A percentile compares a stretch with the other conserved stretches of the same genome.
Conservation (phyloP, 495 filamentous ascomycete species). For the Haplographium delicatum region DNA sequence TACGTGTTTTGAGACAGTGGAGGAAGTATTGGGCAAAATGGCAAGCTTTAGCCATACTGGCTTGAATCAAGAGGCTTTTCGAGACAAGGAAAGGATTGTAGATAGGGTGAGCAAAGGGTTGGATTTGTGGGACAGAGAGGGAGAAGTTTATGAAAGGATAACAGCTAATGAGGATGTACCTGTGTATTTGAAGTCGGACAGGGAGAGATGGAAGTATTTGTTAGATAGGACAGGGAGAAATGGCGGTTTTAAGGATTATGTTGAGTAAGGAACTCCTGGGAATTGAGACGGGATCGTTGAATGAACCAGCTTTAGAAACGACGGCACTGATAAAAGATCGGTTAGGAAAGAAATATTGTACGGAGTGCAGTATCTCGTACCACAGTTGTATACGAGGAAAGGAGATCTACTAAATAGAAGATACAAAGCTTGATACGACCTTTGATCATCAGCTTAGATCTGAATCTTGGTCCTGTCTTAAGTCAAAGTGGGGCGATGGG, state of each 20-base stretch:
- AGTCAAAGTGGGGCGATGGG: no score
- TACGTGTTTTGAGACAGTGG: conserved; percentile 35
- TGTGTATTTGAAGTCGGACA: conserved; percentile 26
- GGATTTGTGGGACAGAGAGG: conserved; percentile 35
- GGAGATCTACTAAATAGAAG: no score
- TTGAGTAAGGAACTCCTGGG: background rate
- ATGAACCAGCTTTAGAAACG: no score
- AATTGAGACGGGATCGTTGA: no score
- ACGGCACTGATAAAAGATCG: no score
- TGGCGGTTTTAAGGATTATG: conserved; percentile 32
- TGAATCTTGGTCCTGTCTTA: no score
- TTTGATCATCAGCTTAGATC: no score
- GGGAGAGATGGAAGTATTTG: conserved; percentile 29
- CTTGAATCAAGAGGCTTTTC: conserved; percentile 32
- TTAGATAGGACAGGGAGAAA: conserved; percentile 31
- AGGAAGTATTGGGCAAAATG: conserved; percentile 39
- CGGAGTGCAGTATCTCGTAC: no score
- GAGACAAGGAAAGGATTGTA: conserved; percentile 32
- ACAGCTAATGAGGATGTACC: conserved; percentile 32
- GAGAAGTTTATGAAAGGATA: conserved; percentile 31
- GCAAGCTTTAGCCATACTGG: conserved; percentile 35
- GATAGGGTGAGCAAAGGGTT: conserved; percentile 34
- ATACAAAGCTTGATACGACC: no score
- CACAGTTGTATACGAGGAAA: no score
- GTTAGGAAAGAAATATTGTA: no score